Evolutionary conservation across 2,329 filamentous ascomycete species (phyloP), one percentile per base, ranked within the genome.

Genomic region (Fusarium avenaceum): DNA sequence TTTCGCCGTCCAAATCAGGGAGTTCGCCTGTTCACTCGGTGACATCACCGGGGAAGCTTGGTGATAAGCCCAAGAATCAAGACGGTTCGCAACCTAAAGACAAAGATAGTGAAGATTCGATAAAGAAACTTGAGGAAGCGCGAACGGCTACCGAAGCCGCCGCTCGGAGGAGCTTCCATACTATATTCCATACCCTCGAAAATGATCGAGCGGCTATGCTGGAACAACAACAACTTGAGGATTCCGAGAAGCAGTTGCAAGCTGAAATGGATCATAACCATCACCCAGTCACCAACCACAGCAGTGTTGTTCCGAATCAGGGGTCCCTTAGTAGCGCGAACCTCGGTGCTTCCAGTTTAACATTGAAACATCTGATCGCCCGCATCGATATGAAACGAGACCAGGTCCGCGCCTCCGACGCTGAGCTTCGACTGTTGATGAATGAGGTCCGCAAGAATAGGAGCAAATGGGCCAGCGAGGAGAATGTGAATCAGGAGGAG

Each of bases 401-500:
- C 69, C 89, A 93, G 81, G 95, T 99, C 52, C 89, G 90, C 77
- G 95, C 96, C 19, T 97, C 94, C 2, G 96, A 99, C 81, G 92
- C 94, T 24, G 95, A 99, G 76, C 84, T 99, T 62, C 89, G 96
- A 62, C 93, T 91, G 49, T 83, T 99, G 60, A 97, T 99, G 87
- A 97, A 96, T 74, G 96, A 99, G 79, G 96, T 99, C 19, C 89
- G 96, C 68, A 99, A 98, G 80, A 98, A 98, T 73, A 87, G 96
- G 74, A 98, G 95, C 80, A 99, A 99, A 81, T 99, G 96, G 96
- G 95, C 96, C 5, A 98, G 92, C 77, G 96, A 98, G 79, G 96
- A 99, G 73, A 96, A 96, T 72, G 91, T 99, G 65, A 95, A 96
- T 62, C 96, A 99, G 80, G 96, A 99, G 79, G 96, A 99, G 80